Conservation (phyloP, 495 filamentous ascomycete genomes). For the Xylaria sp. region DNA sequence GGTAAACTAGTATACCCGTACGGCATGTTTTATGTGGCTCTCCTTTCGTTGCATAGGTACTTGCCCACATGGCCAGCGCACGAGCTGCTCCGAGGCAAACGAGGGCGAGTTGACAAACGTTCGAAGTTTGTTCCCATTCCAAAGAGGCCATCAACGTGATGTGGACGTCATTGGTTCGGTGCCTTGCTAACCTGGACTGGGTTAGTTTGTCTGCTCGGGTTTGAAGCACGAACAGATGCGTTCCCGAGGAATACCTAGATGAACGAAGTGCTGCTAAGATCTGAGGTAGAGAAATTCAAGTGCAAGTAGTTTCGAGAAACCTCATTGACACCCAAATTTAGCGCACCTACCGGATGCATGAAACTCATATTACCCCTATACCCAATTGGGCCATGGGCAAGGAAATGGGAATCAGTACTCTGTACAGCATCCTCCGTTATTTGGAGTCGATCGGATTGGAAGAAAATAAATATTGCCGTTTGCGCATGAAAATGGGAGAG, state of each 20-base stretch:
- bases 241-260: constrained; percentile 26
- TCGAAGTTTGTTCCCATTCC: not conserved
- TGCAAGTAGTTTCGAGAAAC: constrained; percentile 1
- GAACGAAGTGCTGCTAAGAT: not conserved
- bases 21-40: constrained; percentile 2
- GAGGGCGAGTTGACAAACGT: not conserved
- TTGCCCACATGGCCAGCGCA: constrained; percentile 17
- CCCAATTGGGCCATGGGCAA: constrained; percentile 24
- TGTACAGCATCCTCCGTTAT: constrained; percentile 14
- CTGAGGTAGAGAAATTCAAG: not conserved
- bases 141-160: not conserved
- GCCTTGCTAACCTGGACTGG: not conserved
- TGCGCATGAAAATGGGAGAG: not conserved
- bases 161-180: constrained; percentile 6
- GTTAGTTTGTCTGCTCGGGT: not conserved
- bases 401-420: constrained; percentile 9
- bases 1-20: not conserved
- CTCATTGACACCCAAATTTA: constrained; percentile 23
- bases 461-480: not conserved
- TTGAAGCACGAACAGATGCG: not conserved
- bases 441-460: not conserved
- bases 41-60: constrained; percentile 19
- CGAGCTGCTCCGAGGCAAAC: not conserved
- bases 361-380: constrained; percentile 18
- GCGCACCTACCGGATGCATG: constrained; percentile 24